phyloP scores from a whole-genome alignment of 2,329 filamentous ascomycete species.

The Daldinia eschscholtzii region DNA sequence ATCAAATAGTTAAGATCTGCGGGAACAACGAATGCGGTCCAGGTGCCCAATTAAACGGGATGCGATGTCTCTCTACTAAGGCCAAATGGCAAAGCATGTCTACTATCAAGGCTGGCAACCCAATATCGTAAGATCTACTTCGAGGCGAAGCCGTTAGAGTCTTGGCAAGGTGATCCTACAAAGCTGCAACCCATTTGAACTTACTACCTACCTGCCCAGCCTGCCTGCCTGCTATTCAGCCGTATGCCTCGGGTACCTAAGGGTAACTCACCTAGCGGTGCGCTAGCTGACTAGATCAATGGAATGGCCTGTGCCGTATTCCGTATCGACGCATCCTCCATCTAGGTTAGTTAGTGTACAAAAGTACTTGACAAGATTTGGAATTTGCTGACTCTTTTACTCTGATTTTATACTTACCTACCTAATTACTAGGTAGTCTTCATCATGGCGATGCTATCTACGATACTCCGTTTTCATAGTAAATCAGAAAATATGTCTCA shows the following conservation, averaged over 20 bases:
- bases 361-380: background rate
- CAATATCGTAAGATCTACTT: slow-evolving; percentile 35
- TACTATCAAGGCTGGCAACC: slow-evolving; percentile 19
- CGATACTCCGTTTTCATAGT: background rate
- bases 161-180: slow-evolving; percentile 18
- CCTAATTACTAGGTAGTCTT: too few species aligned
- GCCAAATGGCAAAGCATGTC: background rate
- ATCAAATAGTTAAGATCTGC: background rate
- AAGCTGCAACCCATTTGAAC: slow-evolving; percentile 5
- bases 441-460: too few species aligned
- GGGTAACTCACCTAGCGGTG: slow-evolving; percentile 10
- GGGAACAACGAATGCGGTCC: background rate
- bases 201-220: background rate
- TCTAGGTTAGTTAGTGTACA: background rate
- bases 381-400: background rate
- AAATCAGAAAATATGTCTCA: background rate
- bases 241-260: slow-evolving; percentile 11
- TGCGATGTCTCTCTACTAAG: background rate
- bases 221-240: background rate
- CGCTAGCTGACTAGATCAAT: background rate
- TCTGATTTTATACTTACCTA: too few species aligned
- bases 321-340: background rate
- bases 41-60: slow-evolving; percentile 8
- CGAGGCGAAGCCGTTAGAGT: slow-evolving; percentile 28
- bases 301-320: slow-evolving; percentile 23